These are phyloP conservation scores for Aspergillus quadricinctus DNA, from an alignment of 2,329 filamentous ascomycete species.

Conservation along the genomic window DNA sequence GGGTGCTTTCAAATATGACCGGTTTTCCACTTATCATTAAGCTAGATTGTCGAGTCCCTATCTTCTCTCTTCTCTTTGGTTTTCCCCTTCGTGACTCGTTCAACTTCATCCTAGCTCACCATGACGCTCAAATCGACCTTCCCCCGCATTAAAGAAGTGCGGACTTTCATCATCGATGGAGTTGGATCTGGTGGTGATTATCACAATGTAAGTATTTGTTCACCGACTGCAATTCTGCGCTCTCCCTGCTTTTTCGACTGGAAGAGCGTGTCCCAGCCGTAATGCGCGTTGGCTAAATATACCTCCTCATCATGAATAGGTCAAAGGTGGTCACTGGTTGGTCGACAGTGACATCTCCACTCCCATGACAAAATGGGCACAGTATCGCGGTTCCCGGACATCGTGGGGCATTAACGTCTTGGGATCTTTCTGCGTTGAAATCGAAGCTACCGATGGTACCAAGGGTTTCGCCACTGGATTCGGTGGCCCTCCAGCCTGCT, in stretches of 20 bases:
- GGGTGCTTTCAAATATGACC: constrained; percentile 16
- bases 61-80: constrained; percentile 6
- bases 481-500: constrained; percentile 87
- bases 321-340: constrained; percentile 63
- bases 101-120: constrained; percentile 8
- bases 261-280: neutral
- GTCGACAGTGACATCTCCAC: constrained; percentile 90
- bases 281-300: neutral
- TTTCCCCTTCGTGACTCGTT: constrained; percentile 1
- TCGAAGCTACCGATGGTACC: constrained; percentile 85
- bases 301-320: constrained; percentile 16
- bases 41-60: constrained; percentile 7
- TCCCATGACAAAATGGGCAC: constrained; percentile 82
- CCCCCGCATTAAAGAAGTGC: constrained; percentile 43
- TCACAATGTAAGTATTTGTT: constrained; percentile 69
- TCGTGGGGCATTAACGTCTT: constrained; percentile 95
- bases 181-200: constrained; percentile 56
- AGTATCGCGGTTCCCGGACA: constrained; percentile 81
- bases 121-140: constrained; percentile 34
- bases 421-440: constrained; percentile 85
- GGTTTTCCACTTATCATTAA: constrained; percentile 4
- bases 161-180: constrained; percentile 44
- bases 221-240: neutral
- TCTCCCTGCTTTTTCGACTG: neutral
- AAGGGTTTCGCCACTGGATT: constrained; percentile 93